Conservation (phyloP, 805 yeast species). For the Cyberlindnera meyerae region DNA sequence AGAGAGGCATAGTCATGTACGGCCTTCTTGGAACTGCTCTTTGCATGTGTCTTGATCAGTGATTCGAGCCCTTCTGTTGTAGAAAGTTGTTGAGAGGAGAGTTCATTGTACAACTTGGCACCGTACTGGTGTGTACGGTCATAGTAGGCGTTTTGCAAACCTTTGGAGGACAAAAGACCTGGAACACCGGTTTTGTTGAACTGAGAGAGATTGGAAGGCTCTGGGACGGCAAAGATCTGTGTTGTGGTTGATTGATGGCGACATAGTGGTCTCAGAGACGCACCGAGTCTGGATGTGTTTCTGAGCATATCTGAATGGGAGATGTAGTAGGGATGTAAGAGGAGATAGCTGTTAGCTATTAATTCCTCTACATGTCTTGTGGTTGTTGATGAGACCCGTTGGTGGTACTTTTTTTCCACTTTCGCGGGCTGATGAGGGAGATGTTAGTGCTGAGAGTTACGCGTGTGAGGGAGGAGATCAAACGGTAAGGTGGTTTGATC, state of each 20-base stretch:
- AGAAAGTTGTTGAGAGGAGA: constrained; percentile 1
- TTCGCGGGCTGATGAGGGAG: constrained; percentile 4
- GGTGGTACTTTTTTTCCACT: constrained; percentile 9
- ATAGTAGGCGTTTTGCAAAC: constrained; percentile 49
- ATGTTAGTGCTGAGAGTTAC: constrained; percentile 21
- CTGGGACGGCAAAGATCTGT: constrained; percentile 8
- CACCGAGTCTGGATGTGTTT: neutral
- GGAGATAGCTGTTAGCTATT: neutral
- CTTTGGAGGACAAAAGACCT: constrained; percentile 45
- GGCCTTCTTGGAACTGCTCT: constrained; percentile 26
- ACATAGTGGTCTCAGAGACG: constrained; percentile 5
- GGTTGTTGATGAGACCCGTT: neutral
- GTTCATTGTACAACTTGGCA: constrained; percentile 2
- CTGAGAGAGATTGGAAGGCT: constrained; percentile 7
- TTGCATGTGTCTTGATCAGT: constrained; percentile 25
- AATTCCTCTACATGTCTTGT: neutral
- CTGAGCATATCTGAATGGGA: constrained; percentile 4
- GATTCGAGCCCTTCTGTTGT: constrained; percentile 13
- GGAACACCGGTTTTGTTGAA: constrained; percentile 35
- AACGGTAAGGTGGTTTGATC: too few species aligned
- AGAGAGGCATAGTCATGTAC: constrained; percentile 37
- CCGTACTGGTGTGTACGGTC: constrained; percentile 37
- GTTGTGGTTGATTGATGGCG: neutral
- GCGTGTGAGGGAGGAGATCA: neutral
- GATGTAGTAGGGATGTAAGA: too few species aligned